phyloP scores from a whole-genome alignment of 805 yeast genomes.

The Barnettozyma pratensis region DNA sequence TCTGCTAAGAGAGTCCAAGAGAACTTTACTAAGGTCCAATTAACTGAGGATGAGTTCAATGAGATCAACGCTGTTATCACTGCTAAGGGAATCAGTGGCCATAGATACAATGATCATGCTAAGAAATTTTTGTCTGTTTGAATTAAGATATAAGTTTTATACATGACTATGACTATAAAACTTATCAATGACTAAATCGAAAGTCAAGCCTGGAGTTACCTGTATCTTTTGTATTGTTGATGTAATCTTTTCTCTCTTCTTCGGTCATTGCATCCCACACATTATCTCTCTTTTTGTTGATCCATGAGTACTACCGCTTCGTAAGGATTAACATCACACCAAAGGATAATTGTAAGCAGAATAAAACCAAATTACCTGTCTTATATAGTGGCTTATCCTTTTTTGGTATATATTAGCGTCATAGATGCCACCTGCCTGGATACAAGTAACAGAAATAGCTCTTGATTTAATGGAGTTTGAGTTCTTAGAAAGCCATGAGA shows the following conservation, averaged over 20 bases:
- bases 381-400: conserved; percentile 58
- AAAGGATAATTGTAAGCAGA: no score
- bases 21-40: conserved; percentile 44
- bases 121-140: conserved; percentile 8
- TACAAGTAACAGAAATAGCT: conserved; percentile 59
- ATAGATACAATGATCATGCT: conserved; percentile 40
- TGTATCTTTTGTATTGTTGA: no score
- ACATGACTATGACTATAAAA: no score
- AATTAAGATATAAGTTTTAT: no score
- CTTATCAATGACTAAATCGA: no score
- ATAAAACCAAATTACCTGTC: conserved; percentile 42
- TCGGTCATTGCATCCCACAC: no score
- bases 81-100: conserved; percentile 46
- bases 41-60: conserved; percentile 53
- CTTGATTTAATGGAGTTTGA: conserved; percentile 59
- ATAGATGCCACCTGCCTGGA: conserved; percentile 52
- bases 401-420: conserved; percentile 51
- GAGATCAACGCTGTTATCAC: conserved; percentile 44
- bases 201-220: no score
- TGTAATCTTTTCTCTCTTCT: no score
- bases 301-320: no score
- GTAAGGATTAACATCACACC: no score
- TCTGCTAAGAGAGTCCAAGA: conserved; percentile 53
- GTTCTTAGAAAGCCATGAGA: conserved; percentile 57
- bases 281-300: no score